Percentiles rank a stretch among this genome's conserved stretches.
phyloP scores from a whole-genome alignment of 305 asterid species.

The Fraxinus platypoda region DNA sequence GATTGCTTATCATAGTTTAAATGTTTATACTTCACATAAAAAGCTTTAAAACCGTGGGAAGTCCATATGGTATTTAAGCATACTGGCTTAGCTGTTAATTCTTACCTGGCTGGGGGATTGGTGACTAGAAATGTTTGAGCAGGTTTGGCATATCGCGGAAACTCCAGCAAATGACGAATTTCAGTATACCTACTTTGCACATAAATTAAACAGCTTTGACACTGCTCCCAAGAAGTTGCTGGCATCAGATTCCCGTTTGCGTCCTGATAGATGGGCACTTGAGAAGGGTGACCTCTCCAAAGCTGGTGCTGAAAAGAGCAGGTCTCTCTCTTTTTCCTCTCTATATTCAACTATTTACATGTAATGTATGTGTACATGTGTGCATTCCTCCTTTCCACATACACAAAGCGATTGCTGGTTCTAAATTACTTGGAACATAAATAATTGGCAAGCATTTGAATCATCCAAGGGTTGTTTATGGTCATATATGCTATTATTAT shows the following conservation, averaged over 20 bases:
- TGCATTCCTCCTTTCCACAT: not conserved
- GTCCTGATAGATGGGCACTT: conserved; percentile 95
- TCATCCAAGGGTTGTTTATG: not conserved
- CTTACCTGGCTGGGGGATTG: conserved; percentile 4
- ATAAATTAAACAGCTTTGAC: conserved; percentile 84
- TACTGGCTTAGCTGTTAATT: not conserved
- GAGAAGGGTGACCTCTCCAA: conserved; percentile 90
- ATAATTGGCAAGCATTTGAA: not conserved
- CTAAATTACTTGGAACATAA: not conserved
- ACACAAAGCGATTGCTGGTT: not conserved
- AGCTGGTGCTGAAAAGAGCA: conserved; percentile 90
- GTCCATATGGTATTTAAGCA: not conserved
- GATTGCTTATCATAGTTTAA: not conserved
- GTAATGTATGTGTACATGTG: not conserved
- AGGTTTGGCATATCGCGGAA: conserved; percentile 78
- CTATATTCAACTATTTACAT: not conserved
- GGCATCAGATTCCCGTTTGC: conserved; percentile 93
- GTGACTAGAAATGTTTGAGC: conserved; percentile 23
- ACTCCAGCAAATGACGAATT: conserved; percentile 77
- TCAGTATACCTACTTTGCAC: conserved; percentile 91
- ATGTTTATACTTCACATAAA: not conserved
- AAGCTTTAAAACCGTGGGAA: not conserved
- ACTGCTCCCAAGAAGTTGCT: conserved; percentile 90
- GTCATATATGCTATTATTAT: not conserved
- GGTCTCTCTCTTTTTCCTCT: conserved; percentile 40